Evolutionary conservation across 2,329 filamentous ascomycete genomes (phyloP).

Genomic region (Paracoccidioides brasiliensis): DNA sequence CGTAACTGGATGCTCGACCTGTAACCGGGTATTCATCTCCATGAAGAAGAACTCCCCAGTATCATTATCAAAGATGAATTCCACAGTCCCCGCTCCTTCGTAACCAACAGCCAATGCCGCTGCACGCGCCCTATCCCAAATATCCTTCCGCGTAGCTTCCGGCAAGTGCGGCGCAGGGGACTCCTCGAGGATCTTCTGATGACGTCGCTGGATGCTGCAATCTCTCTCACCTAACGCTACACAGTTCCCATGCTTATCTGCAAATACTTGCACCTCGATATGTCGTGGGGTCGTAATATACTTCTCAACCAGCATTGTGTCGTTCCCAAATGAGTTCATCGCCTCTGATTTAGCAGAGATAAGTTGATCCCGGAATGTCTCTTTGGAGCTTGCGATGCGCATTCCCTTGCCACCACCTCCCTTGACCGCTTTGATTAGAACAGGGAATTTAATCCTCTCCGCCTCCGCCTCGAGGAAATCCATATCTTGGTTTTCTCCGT

Average conservation of each 20-base stretch:
- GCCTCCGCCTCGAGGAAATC: slow-evolving; percentile 54
- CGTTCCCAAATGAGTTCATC: slow-evolving; percentile 50
- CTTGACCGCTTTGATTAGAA: slow-evolving; percentile 54
- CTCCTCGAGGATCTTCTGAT: slow-evolving; percentile 55
- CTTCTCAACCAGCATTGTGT: slow-evolving; percentile 55
- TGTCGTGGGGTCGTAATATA: slow-evolving; percentile 55
- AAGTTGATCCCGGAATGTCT: slow-evolving; percentile 48
- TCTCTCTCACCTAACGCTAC: slow-evolving; percentile 53
- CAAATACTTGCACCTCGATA: slow-evolving; percentile 56
- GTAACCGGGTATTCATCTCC: slow-evolving; percentile 69
- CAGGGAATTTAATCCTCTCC: slow-evolving; percentile 53
- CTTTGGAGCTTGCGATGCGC: slow-evolving; percentile 46
- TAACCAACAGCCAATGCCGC: slow-evolving; percentile 52
- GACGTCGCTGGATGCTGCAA: slow-evolving; percentile 52
- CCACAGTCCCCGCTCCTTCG: slow-evolving; percentile 53
- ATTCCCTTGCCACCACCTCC: slow-evolving; percentile 56
- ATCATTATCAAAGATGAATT: slow-evolving; percentile 58
- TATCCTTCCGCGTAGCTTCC: slow-evolving; percentile 46
- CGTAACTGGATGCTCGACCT: slow-evolving; percentile 93
- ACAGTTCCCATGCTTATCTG: slow-evolving; percentile 51
- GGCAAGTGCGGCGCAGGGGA: slow-evolving; percentile 51
- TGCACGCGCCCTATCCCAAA: slow-evolving; percentile 52
- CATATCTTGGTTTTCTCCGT: slow-evolving; percentile 67
- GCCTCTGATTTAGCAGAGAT: slow-evolving; percentile 53
- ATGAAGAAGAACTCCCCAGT: slow-evolving; percentile 55